phyloP scores from a whole-genome alignment of 306 rosid genomes.

The Begonia loranthoides region DNA sequence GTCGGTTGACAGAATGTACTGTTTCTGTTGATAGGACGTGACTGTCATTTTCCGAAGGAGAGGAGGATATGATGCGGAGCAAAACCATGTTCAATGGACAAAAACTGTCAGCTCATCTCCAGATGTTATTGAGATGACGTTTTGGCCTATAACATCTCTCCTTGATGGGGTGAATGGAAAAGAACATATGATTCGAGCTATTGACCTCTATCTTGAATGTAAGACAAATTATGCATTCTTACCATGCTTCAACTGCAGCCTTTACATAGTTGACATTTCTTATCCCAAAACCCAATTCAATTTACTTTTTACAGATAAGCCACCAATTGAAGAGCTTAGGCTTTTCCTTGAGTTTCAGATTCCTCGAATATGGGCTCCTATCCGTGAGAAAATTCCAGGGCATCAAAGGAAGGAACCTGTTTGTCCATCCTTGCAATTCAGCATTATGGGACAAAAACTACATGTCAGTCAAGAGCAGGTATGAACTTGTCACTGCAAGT shows the following conservation, averaged over 20 bases:
- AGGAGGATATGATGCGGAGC: constrained; percentile 90
- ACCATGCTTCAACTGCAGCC: not conserved
- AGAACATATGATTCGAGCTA: constrained; percentile 58
- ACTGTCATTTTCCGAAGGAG: constrained; percentile 75
- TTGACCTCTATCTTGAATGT: constrained; percentile 83
- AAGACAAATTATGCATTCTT: constrained; percentile 19
- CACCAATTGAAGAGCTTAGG: constrained; percentile 86
- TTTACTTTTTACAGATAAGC: constrained; percentile 50
- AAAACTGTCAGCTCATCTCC: constrained; percentile 51
- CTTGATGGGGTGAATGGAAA: constrained; percentile 47
- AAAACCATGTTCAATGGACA: constrained; percentile 52
- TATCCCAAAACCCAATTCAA: constrained; percentile 2
- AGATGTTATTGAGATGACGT: constrained; percentile 64
- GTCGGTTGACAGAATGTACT: too few species aligned
- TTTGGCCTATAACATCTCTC: constrained; percentile 52
- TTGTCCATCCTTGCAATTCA: constrained; percentile 89
- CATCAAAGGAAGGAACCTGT: constrained; percentile 94
- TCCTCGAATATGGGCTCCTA: constrained; percentile 77
- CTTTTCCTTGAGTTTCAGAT: constrained; percentile 90
- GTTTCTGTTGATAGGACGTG: constrained; percentile 44
- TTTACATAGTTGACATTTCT: constrained; percentile 1
- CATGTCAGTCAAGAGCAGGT: constrained; percentile 94
- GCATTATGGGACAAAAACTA: constrained; percentile 93
- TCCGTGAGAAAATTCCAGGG: constrained; percentile 45
- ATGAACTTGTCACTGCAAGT: constrained; percentile 3